Percentiles rank a stretch among this genome's conserved stretches.
Conservation (phyloP, 306 rosid species). For the Geum urbanum region DNA sequence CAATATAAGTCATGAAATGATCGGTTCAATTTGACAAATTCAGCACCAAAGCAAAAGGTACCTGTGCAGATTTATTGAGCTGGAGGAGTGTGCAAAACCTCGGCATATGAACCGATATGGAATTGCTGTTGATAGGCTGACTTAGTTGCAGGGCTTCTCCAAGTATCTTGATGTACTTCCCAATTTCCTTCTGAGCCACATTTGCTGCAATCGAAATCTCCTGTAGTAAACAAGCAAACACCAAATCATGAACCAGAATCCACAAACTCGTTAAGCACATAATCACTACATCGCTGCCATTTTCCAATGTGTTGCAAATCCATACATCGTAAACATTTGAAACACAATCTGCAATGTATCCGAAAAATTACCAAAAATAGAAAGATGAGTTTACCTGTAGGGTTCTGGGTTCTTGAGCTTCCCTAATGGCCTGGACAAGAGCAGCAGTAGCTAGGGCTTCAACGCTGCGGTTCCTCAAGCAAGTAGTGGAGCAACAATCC, state of each 20-base stretch:
- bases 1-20: conserved; percentile 1
- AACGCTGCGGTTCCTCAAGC: conserved; percentile 92
- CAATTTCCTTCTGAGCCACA: conserved; percentile 91
- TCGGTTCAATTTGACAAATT: conserved; percentile 12
- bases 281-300: background rate
- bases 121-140: conserved; percentile 95
- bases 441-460: conserved; percentile 98
- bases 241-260: conserved; percentile 23
- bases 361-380: background rate
- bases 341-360: background rate
- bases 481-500: conserved; percentile 96
- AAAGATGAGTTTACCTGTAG: conserved; percentile 51
- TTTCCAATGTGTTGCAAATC: background rate
- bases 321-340: background rate
- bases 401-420: conserved; percentile 95
- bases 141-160: conserved; percentile 95
- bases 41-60: conserved; percentile 23
- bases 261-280: background rate
- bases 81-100: conserved; percentile 96
- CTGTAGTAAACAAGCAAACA: conserved; percentile 38
- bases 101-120: conserved; percentile 93
- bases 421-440: conserved; percentile 89
- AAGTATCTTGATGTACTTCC: conserved; percentile 92
- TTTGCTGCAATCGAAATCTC: conserved; percentile 96
- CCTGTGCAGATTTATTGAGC: conserved; percentile 98